Base-by-base conservation (phyloP, 2,329 filamentous ascomycete species). In the Cladosporium sp. region DNA sequence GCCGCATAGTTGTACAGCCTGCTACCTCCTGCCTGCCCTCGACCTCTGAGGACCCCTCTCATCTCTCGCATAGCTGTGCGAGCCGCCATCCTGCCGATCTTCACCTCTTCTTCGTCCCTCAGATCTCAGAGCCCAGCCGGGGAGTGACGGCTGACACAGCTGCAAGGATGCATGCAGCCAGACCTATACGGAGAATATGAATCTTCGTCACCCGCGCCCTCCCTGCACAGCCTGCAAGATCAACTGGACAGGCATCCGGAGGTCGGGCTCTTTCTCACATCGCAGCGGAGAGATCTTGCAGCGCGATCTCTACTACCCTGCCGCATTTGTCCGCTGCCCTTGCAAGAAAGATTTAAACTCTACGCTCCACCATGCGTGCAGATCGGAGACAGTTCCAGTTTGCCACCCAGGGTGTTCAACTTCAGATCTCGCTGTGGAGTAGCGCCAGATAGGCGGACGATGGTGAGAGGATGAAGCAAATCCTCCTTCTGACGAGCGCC, bases 81-180 rank as follows among this genome's bases (percentile, higher is more conserved):
- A 58, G 54, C 54, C 54, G 54, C 14, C 54, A 24, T 18, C 54
- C 54, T 52, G 54, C 54, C 18, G 54, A 58, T 58, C 54, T n/a
- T 44, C 15, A n/a, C 38, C 15, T 58, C n/a, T 24, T 10, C 54
- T 24, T n/a, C n/a, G 32, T 34, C 30, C 10, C 18, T 21, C 32
- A 58, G 52, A 10, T 38, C 32, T 28, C 51, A 54, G 14, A 28
- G 49, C 51, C 26, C 10, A 32, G 38, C 38, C 38, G 24, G 49
- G 24, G n/a, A 30, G 15, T 14, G 49, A 21, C 24, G 24, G 28
- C 18, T 30, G 28, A 5, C 49, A 54, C 5, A 54, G 12, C 49
- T 28, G 28, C 26, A 54, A 47, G 41, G 41, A 24, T 24, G 41
- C n/a, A 47, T 47, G 41, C 41, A 47, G n/a, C 18, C 41, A 44